A percentile compares a stretch with the other conserved stretches of the same genome.
phyloP scores from a whole-genome alignment of 2,329 filamentous ascomycete species.

The Arthroderma uncinatum region DNA sequence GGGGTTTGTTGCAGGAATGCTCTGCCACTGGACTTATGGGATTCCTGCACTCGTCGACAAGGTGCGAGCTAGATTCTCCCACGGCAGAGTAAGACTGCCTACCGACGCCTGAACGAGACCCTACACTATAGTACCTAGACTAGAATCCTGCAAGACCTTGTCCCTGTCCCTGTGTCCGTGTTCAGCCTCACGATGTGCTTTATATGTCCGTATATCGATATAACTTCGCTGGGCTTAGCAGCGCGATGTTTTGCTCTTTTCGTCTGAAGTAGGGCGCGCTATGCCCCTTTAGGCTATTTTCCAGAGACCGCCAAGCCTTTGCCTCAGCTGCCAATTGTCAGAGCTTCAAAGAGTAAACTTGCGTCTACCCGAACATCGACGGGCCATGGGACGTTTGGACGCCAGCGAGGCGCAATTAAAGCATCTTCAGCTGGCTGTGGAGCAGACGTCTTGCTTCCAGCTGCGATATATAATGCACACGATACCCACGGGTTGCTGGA shows the following conservation, averaged over 20 bases:
- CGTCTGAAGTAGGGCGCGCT: background rate
- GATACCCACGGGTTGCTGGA: background rate
- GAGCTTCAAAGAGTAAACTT: too few relatives aligned
- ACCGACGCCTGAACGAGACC: background rate
- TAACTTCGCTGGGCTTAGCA: background rate
- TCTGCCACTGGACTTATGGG: conserved; percentile 61
- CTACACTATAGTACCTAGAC: background rate
- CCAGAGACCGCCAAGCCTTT: background rate
- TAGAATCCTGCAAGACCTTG: background rate
- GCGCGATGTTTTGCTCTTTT: background rate
- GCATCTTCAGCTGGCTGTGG: background rate
- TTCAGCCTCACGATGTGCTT: background rate
- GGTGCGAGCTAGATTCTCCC: conserved; percentile 19
- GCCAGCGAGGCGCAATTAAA: background rate
- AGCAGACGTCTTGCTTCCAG: background rate
- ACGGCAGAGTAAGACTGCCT: conserved; percentile 21
- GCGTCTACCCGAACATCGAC: too few relatives aligned
- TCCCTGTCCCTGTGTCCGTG: background rate
- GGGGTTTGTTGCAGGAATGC: conserved; percentile 70
- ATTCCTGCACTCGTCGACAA: conserved; percentile 24
- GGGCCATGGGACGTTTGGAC: too few relatives aligned
- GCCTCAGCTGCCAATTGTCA: background rate
- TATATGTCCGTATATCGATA: background rate
- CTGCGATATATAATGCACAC: background rate
- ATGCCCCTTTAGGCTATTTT: background rate